Base-by-base conservation (phyloP, 371 early-diverging fungal genomes). In the Mucor racemosus region DNA sequence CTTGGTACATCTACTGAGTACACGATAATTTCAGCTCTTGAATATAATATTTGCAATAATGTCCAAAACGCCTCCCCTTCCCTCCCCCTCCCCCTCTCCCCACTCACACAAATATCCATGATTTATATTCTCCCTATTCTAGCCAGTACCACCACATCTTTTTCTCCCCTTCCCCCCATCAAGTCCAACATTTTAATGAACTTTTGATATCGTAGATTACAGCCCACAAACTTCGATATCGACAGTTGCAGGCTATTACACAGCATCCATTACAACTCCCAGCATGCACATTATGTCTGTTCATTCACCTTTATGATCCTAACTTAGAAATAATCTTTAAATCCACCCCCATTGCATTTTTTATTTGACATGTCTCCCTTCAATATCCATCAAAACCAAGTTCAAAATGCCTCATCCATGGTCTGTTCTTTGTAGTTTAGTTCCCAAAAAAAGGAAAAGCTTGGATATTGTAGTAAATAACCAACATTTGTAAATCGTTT, bases 161-260 rank as follows among this genome's bases (percentile, higher is more conserved):
- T 15, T 15, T 4, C 42, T 42, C 42, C 3, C 26, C 3, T 26
- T 26, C 26, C 26, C 26, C 26, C 42, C 42, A 41, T 41, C 10
- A 11, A 41, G 5, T 41, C 42, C 42, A 42, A 42, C n/a, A 6
- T 42, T 5, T 15, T 15, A 14, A 3, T 9, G 8, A 17, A 9
- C 6, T 48, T 19, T 17, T 1, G 48, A 48, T 48, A 48, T 48
- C 48, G 48, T 48, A 48, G 17, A 48, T 48, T 5, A 48, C n/a
- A 48, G 48, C 48, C 21, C 19, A 48, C 48, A 48, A 48, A 48
- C 48, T 19, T 48, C 48, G 48, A 48, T 48, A 8, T 48, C 21
- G 17, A 7, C 48, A n/a, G 10, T 48, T 5, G 48, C 19, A 5
- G 4, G 38, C 26, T 9, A 38, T 36, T 7, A 7, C 38, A 38